A percentile compares a stretch with the other conserved stretches of the same genome.
phyloP scores from a whole-genome alignment of 306 rosid genomes.

The Castanospermum australe region DNA sequence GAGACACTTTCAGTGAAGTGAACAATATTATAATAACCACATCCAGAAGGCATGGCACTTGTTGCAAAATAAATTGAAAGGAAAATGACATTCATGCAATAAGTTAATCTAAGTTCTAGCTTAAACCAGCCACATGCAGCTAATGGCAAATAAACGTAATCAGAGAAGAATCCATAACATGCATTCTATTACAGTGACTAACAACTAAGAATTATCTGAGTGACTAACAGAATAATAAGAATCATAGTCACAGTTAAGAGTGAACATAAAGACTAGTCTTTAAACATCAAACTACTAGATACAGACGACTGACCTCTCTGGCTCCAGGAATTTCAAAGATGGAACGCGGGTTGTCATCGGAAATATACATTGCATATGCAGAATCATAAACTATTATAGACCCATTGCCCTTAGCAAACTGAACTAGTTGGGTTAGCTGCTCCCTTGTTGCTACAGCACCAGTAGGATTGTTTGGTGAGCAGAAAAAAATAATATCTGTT shows the following conservation, averaged over 20 bases:
- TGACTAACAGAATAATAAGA: background rate
- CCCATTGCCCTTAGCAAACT: constrained; percentile 87
- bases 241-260: background rate
- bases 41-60: no score
- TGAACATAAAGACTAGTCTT: background rate
- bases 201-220: background rate
- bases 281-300: constrained; percentile 4
- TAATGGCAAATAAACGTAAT: background rate
- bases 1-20: background rate
- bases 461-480: constrained; percentile 89
- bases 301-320: constrained; percentile 65
- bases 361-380: constrained; percentile 90
- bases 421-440: constrained; percentile 61
- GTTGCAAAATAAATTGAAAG: background rate
- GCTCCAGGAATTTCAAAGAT: constrained; percentile 99
- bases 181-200: constrained; percentile 2
- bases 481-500: constrained; percentile 72
- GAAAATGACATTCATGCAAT: background rate
- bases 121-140: background rate
- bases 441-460: constrained; percentile 76
- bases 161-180: constrained; percentile 17
- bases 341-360: constrained; percentile 83
- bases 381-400: constrained; percentile 87
- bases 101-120: background rate
- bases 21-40: background rate